A percentile compares a stretch with the other conserved stretches of the same genome.
Conservation (phyloP, 2,329 filamentous ascomycete genomes). For the Microsporum canis region DNA sequence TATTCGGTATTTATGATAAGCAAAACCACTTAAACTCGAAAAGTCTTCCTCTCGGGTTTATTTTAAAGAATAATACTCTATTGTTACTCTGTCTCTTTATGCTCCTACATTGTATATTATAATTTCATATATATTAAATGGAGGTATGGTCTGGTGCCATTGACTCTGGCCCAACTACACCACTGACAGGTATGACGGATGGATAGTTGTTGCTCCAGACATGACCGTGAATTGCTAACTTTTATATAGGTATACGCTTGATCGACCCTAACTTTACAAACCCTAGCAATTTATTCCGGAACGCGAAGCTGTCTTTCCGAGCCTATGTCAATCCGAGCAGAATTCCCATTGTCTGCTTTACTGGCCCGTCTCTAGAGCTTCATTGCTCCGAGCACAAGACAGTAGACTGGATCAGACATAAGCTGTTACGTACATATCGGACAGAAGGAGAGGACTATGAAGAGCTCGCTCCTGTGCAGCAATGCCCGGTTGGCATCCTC, state of each 20-base stretch:
- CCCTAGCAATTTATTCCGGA: slow-evolving; percentile 26
- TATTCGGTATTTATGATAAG: background rate
- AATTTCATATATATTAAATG: slow-evolving; percentile 11
- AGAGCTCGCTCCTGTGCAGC: slow-evolving; percentile 19
- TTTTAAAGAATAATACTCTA: background rate
- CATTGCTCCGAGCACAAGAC: slow-evolving; percentile 25
- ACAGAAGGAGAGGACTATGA: slow-evolving; percentile 18
- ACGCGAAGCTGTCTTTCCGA: slow-evolving; percentile 23
- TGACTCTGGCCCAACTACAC: background rate
- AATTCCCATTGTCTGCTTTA: slow-evolving; percentile 31
- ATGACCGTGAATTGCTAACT: background rate
- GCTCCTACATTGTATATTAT: background rate
- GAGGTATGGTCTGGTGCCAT: slow-evolving; percentile 21
- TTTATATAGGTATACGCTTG: slow-evolving; percentile 17
- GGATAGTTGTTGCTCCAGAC: background rate
- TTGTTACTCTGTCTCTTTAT: slow-evolving; percentile 13
- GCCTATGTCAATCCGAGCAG: slow-evolving; percentile 32
- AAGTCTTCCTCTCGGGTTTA: background rate
- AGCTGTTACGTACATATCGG: slow-evolving; percentile 27
- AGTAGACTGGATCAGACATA: slow-evolving; percentile 30
- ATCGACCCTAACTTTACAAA: slow-evolving; percentile 24
- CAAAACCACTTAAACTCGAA: background rate
- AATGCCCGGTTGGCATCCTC: slow-evolving; percentile 32
- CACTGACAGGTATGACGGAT: background rate
- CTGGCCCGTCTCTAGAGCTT: slow-evolving; percentile 31